Percentiles rank a stretch among this genome's conserved stretches.
Evolutionary conservation across 176 grass and related monocot species (phyloP).

Genomic region (Triticum aestivum): DNA sequence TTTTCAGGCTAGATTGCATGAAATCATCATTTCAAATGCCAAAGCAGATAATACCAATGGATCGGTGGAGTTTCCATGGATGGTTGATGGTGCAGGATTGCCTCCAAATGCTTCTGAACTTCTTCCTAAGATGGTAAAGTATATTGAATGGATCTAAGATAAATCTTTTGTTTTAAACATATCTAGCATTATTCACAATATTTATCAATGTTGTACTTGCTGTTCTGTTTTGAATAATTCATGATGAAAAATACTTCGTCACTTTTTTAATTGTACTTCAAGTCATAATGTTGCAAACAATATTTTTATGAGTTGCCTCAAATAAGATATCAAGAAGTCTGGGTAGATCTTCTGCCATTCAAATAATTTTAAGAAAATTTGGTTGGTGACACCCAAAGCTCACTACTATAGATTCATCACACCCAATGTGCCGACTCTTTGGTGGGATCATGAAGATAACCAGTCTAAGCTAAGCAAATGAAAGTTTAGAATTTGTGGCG

Average conservation of each 20-base stretch:
- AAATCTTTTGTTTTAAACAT: conserved; percentile 3
- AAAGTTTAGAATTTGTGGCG: not conserved
- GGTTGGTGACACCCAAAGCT: not conserved
- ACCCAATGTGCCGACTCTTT: not conserved
- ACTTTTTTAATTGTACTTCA: not conserved
- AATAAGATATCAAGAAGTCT: not conserved
- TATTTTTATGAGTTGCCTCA: not conserved
- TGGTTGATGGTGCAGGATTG: conserved; percentile 96
- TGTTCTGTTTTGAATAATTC: conserved; percentile 16
- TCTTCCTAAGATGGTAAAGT: conserved; percentile 83
- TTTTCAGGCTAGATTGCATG: conserved; percentile 80
- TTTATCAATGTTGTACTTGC: conserved; percentile 15
- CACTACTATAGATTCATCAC: not conserved
- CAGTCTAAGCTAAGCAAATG: not conserved
- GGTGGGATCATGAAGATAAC: not conserved
- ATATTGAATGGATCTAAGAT: conserved; percentile 22
- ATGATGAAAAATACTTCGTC: not conserved
- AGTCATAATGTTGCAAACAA: not conserved
- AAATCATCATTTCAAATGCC: conserved; percentile 69
- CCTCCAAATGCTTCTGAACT: conserved; percentile 86
- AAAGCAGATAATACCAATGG: conserved; percentile 55
- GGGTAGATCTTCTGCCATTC: not conserved
- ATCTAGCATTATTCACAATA: conserved; percentile 1
- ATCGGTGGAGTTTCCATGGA: conserved; percentile 68
- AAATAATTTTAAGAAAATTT: not conserved